phyloP scores from a whole-genome alignment of 1,284 basidiomycete species.

The Mycena sp. region DNA sequence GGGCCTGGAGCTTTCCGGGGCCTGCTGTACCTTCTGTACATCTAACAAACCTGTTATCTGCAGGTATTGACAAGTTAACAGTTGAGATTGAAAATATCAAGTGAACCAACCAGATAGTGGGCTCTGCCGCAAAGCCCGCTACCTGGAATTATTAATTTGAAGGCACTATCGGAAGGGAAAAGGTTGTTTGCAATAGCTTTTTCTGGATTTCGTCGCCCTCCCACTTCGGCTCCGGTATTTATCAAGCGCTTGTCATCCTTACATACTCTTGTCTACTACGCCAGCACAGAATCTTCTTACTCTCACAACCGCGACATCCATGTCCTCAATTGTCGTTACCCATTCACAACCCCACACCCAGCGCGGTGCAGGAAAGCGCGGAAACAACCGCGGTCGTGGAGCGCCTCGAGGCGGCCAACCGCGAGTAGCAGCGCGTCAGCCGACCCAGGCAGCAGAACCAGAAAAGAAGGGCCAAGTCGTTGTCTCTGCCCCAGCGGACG shows the following conservation, averaged over 20 bases:
- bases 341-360: constrained; percentile 36
- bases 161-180: too few species aligned
- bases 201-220: neutral
- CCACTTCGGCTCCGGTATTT: neutral
- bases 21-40: too few species aligned
- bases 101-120: too few species aligned
- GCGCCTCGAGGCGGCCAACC: constrained; percentile 35
- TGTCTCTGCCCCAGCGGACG: neutral
- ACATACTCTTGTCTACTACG: neutral
- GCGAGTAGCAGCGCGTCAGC: constrained; percentile 32
- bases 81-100: too few species aligned
- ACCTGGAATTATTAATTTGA: too few species aligned
- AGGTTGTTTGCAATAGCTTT: neutral
- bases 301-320: constrained; percentile 20
- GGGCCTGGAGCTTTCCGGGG: too few species aligned
- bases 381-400: constrained; percentile 42
- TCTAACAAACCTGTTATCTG: too few species aligned
- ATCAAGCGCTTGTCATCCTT: neutral
- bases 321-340: constrained; percentile 45
- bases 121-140: too few species aligned
- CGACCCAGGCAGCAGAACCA: constrained; percentile 23
- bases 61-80: too few species aligned
- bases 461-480: constrained; percentile 22
- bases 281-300: neutral
- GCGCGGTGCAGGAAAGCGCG: constrained; percentile 32